These are phyloP conservation scores for Pyrenochaeta sp. DNA, from an alignment of 2,329 filamentous ascomycete species.

Conservation along the genomic window DNA sequence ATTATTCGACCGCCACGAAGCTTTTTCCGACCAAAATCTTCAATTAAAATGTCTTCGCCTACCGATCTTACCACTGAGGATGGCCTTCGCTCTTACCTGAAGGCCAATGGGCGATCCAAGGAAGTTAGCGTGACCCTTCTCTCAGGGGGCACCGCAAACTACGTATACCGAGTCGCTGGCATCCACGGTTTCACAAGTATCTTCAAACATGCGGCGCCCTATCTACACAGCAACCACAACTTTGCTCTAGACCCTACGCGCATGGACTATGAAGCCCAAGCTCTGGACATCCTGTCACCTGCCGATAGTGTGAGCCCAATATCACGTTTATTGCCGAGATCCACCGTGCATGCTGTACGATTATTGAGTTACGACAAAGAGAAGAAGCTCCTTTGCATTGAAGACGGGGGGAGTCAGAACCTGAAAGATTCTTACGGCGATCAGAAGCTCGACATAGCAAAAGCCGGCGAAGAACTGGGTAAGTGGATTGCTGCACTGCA, in stretches of 20 bases:
- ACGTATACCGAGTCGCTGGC: conserved; percentile 41
- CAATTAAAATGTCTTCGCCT: background rate
- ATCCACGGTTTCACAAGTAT: conserved; percentile 26
- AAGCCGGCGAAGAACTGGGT: conserved; percentile 36
- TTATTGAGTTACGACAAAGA: conserved; percentile 34
- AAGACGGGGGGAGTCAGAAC: conserved; percentile 38
- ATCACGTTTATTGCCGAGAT: background rate
- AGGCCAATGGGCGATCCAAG: conserved; percentile 2
- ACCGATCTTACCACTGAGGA: conserved; percentile 26
- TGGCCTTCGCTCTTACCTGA: conserved; percentile 33
- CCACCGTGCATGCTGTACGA: conserved; percentile 26
- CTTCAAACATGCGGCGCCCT: conserved; percentile 48
- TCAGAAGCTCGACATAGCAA: conserved; percentile 21
- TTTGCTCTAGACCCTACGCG: conserved; percentile 38
- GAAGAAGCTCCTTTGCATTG: conserved; percentile 39
- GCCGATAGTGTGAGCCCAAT: conserved; percentile 4
- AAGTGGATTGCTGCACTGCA: conserved; percentile 47
- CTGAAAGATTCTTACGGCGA: conserved; percentile 45
- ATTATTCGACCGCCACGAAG: no score
- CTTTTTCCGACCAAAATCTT: background rate
- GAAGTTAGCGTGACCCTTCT: conserved; percentile 25
- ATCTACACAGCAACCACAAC: conserved; percentile 28
- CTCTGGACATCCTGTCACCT: conserved; percentile 27
- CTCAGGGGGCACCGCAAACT: conserved; percentile 47
- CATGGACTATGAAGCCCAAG: conserved; percentile 47